Evolutionary conservation across 2,329 filamentous ascomycete genomes (phyloP).

Genomic region (Didymella keratinophila): DNA sequence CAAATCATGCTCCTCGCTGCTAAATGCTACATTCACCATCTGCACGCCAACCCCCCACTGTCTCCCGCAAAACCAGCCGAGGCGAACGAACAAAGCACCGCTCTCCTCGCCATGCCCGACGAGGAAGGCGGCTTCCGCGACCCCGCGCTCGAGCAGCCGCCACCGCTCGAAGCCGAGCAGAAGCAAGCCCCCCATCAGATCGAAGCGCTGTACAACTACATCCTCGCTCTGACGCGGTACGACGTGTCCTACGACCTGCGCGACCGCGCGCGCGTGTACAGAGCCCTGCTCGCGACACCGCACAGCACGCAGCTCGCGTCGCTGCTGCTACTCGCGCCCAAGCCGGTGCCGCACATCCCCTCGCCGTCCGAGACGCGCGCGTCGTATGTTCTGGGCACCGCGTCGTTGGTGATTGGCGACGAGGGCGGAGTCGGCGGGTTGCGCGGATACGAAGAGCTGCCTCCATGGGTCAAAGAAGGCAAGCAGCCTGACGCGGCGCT

Average conservation of each 20-base stretch:
- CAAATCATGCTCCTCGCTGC: slow-evolving; percentile 92
- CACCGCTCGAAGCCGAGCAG: slow-evolving; percentile 24
- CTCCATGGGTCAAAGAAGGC: slow-evolving; percentile 83
- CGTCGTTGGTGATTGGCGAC: slow-evolving; percentile 82
- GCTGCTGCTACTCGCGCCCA: slow-evolving; percentile 89
- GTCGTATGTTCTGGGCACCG: slow-evolving; percentile 80
- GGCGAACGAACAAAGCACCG: slow-evolving; percentile 31
- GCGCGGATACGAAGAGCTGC: slow-evolving; percentile 81
- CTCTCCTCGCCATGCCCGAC: slow-evolving; percentile 43
- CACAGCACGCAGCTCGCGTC: slow-evolving; percentile 82
- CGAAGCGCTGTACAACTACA: slow-evolving; percentile 81
- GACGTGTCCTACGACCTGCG: slow-evolving; percentile 95
- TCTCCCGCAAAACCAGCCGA: slow-evolving; percentile 46
- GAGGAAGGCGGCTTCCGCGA: slow-evolving; percentile 49
- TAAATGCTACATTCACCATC: slow-evolving; percentile 93
- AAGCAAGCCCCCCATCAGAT: slow-evolving; percentile 70
- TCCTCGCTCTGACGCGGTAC: slow-evolving; percentile 84
- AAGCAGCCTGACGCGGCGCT: slow-evolving; percentile 79
- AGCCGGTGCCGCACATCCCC: slow-evolving; percentile 88
- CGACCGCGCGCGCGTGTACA: slow-evolving; percentile 88
- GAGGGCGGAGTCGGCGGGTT: slow-evolving; percentile 73
- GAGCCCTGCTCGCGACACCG: slow-evolving; percentile 79
- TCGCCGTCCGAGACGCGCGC: slow-evolving; percentile 87
- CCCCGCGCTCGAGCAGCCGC: slow-evolving; percentile 29
- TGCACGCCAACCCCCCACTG: slow-evolving; percentile 68